phyloP scores from a whole-genome alignment of 352 stramenopile species.

The Globisporangium nunn region DNA sequence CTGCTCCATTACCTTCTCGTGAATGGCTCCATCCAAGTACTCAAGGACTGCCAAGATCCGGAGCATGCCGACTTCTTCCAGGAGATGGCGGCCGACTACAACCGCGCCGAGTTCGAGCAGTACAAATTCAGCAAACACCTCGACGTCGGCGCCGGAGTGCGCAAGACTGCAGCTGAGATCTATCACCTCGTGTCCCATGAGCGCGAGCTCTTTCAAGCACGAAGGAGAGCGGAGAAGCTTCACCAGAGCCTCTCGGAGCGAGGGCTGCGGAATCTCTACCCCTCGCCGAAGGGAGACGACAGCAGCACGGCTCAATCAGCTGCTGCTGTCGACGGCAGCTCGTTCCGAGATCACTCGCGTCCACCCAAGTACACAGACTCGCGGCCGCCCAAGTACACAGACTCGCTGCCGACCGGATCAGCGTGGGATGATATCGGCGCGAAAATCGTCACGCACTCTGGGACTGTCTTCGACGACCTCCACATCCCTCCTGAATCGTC shows the following conservation, averaged over 20 bases:
- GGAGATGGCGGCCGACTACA: conserved; percentile 49
- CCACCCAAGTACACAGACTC: conserved; percentile 32
- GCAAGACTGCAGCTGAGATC: conserved; percentile 53
- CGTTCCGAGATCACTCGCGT: conserved; percentile 14
- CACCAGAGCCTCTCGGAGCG: conserved; percentile 47
- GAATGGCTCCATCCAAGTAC: conserved; percentile 63
- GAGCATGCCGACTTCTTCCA: conserved; percentile 36
- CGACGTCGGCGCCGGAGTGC: conserved; percentile 53
- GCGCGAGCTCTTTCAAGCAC: conserved; percentile 33
- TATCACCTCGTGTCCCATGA: conserved; percentile 41
- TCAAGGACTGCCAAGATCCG: conserved; percentile 48
- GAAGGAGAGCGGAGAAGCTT: conserved; percentile 40
- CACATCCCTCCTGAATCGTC: neutral
- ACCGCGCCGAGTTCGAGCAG: conserved; percentile 65
- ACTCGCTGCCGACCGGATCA: conserved; percentile 14
- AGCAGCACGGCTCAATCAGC: neutral
- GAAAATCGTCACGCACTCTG: conserved; percentile 39
- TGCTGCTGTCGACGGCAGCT: conserved; percentile 5
- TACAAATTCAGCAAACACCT: conserved; percentile 71
- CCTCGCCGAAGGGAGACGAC: conserved; percentile 11
- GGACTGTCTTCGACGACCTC: conserved; percentile 18
- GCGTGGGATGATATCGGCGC: conserved; percentile 28
- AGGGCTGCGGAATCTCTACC: conserved; percentile 31
- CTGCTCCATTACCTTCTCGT: conserved; percentile 58
- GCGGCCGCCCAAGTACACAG: conserved; percentile 26